Base-by-base conservation (phyloP, 768 basidiomycete species). In the Royoungia palumana region DNA sequence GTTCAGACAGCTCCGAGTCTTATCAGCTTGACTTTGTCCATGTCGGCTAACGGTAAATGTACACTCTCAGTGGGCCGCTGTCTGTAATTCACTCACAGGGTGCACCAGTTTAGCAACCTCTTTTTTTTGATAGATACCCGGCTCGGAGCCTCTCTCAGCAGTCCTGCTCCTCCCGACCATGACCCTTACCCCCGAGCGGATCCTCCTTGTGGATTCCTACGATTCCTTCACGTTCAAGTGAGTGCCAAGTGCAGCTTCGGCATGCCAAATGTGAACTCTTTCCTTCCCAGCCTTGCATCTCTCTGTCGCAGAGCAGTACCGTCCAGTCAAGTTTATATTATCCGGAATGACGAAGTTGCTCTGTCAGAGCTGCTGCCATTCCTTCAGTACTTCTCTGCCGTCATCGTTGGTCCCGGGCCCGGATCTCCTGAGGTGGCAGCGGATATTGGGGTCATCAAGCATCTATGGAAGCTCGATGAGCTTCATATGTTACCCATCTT, bases 201-300 rank as follows among this genome's bases (percentile, higher is more conserved):
- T 92, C 40, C 73, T 91, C 25, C 72, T 92, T 39, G 74, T 91
- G 25, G 89, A 90, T 63, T 91, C 89, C 0, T 89, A 91, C 56
- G 89, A 91, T 65, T 90, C 89, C 2, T 92, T 91, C 67, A 87
- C 89, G n/a, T 79, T 80, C 79, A 92, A 91, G 89, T 89, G 47
- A 49, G 85, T 74, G n/a, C 2, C 35, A 25, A 7, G 37, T 21
- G 28, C 12, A 20, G 5, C 17, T 50, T 35, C 24, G 11, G 14
- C 12, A 52, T 24, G 41, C 25, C 38, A 28, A 22, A 41, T 47
- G 41, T 47, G 19, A 51, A 20, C 14, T 16, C 34, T 24, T 44
- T 46, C 16, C 9, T 12, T 34, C 19, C 11, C 47, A 91, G 89
- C 60, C 80, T 92, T 47, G 88, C 87, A 43, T 77, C 87, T 8